Evolutionary conservation across 2,329 filamentous ascomycete genomes (phyloP), one percentile per base, ranked within the genome.

Genomic region (Trichophyton benhamiae): DNA sequence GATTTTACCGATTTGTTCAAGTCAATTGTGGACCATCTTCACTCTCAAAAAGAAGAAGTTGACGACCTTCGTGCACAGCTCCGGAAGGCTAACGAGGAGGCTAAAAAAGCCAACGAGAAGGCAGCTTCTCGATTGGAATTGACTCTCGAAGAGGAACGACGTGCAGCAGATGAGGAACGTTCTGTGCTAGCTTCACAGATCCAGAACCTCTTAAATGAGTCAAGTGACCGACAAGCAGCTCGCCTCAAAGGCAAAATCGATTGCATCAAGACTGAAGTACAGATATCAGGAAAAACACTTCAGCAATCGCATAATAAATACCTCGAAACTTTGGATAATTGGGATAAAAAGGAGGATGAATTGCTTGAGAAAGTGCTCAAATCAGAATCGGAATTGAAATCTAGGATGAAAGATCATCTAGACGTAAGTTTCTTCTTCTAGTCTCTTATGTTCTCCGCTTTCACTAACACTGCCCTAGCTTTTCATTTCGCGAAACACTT

Each of bases 1-100:
- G 91, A 97, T 66, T 91, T 96, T 77, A 95, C 92, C 71, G 77
- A 78, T 3, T 83, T 92, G 25, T 96, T 97, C 66, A 90, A 96
- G 65, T 86, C 88, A 11, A 79, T 96, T 58, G 79, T 89, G 58
- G 83, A 82, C 65, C 86, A 91, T 66, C 80, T 96, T 61, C 83
- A 84, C 42, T 79, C 84, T 8, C 92, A 97, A 71, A 88, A 87
- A 68, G 78, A 79, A 7, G 90, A 96, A 71, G 87, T 88, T 0
- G 83, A 91, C 65, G 78, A 78, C 33, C 79, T 99, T 25, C 83
- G 88, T 48, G 77, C 82, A 38, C 85, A 95, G 65, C 80, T 97
- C 1, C 80, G 87, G 62, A 77, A 79, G 53, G 88, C 92, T 0
- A 88, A 87, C 64, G 79, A 83, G 36, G 80, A 82, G 17, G 83